Evolutionary conservation across 2,329 filamentous ascomycete species (phyloP).

Genomic region (Pseudofabraea citricarpa): DNA sequence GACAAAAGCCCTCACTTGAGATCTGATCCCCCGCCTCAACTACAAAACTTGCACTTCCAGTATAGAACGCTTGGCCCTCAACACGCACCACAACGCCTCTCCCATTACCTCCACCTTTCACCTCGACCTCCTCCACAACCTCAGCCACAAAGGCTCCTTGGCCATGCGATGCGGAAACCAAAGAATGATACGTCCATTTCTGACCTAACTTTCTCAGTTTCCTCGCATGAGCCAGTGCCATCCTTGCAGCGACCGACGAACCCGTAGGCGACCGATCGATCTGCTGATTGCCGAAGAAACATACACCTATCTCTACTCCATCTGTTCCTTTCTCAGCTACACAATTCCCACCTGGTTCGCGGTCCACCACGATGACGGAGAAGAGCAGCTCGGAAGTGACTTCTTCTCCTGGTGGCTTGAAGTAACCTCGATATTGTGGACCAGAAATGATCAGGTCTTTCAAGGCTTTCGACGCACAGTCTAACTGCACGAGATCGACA

Average conservation of each 20-base stretch:
- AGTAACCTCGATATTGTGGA: not conserved
- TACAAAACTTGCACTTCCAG: not conserved
- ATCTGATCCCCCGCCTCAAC: not conserved
- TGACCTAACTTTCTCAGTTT: not conserved
- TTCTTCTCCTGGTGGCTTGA: not conserved
- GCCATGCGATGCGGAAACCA: not conserved
- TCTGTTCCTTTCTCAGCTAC: not conserved
- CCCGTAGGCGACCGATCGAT: conserved; percentile 4
- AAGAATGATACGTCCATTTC: conserved; percentile 2
- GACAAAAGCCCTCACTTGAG: not conserved
- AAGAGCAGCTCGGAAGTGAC: not conserved
- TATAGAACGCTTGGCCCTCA: not conserved
- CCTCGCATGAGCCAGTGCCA: conserved; percentile 1
- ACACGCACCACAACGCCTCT: not conserved
- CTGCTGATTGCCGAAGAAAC: conserved; percentile 1
- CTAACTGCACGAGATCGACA: not conserved
- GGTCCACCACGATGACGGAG: conserved; percentile 1
- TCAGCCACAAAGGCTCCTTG: not conserved
- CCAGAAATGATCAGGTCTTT: not conserved
- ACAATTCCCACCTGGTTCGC: too few relatives aligned
- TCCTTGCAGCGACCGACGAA: conserved; percentile 2
- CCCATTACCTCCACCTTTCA: not conserved
- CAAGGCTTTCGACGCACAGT: not conserved
- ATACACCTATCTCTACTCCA: conserved; percentile 1
- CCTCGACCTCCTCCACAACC: not conserved